phyloP scores from a whole-genome alignment of 306 rosid genomes.

The Lathyrus oleraceus region DNA sequence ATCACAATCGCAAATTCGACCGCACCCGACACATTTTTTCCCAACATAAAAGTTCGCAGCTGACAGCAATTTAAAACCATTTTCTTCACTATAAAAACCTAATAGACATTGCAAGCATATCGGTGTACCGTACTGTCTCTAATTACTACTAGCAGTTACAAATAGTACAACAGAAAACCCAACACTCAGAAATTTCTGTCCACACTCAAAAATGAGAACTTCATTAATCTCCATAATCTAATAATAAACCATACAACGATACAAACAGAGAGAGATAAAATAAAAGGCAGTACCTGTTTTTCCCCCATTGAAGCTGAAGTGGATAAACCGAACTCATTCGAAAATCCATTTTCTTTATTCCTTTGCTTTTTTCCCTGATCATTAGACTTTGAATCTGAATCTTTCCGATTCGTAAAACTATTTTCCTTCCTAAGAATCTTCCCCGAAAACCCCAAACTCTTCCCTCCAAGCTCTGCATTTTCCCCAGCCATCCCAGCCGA shows the following conservation, averaged over 20 bases:
- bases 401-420: constrained; percentile 36
- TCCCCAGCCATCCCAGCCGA: constrained; percentile 54
- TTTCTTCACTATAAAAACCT: background rate
- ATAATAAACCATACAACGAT: background rate
- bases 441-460: constrained; percentile 46
- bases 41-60: background rate
- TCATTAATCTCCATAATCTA: no score
- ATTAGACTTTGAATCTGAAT: constrained; percentile 40
- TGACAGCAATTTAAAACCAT: background rate
- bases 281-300: constrained; percentile 46
- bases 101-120: constrained; percentile 1
- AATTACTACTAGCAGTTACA: background rate
- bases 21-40: background rate
- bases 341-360: constrained; percentile 41
- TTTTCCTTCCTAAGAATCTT: constrained; percentile 48
- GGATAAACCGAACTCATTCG: constrained; percentile 44
- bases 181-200: constrained; percentile 5
- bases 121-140: background rate
- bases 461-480: constrained; percentile 39
- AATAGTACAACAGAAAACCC: background rate
- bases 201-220: background rate
- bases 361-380: constrained; percentile 37
- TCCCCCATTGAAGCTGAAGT: constrained; percentile 33
- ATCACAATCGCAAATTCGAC: background rate
- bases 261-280: background rate